phyloP scores from a whole-genome alignment of 768 basidiomycete species.

The Podaxis sp. region DNA sequence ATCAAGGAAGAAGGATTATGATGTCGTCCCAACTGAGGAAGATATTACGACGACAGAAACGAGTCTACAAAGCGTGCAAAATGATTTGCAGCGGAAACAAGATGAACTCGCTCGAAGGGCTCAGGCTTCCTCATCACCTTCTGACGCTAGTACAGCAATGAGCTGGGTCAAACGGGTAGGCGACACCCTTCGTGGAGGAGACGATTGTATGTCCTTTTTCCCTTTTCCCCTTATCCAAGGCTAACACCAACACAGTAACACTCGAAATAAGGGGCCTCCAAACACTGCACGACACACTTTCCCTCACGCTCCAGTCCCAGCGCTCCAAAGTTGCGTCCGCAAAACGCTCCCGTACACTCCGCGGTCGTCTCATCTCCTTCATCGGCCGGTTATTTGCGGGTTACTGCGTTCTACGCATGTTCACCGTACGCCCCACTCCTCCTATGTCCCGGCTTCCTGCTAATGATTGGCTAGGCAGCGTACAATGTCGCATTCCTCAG shows the following conservation, averaged over 20 bases:
- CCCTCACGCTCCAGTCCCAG: slow-evolving; percentile 50
- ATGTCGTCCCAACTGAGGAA: slow-evolving; percentile 40
- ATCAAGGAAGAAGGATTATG: slow-evolving; percentile 30
- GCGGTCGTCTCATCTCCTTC: slow-evolving; percentile 48
- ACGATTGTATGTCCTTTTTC: slow-evolving; percentile 32
- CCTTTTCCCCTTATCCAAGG: neutral
- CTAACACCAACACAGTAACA: slow-evolving; percentile 27
- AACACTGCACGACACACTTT: slow-evolving; percentile 70
- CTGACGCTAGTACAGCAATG: neutral
- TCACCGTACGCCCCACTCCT: slow-evolving; percentile 47
- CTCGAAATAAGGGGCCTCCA: slow-evolving; percentile 67
- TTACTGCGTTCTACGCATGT: slow-evolving; percentile 64
- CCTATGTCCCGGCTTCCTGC: neutral
- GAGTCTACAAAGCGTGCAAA: slow-evolving; percentile 57
- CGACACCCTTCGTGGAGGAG: slow-evolving; percentile 49
- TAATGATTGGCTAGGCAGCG: slow-evolving; percentile 22
- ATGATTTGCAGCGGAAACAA: slow-evolving; percentile 43
- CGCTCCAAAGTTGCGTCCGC: slow-evolving; percentile 48
- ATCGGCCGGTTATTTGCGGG: slow-evolving; percentile 57
- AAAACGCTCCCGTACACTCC: slow-evolving; percentile 52
- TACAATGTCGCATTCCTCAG: slow-evolving; percentile 49
- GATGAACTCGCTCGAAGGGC: slow-evolving; percentile 20
- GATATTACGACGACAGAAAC: slow-evolving; percentile 58
- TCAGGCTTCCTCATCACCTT: slow-evolving; percentile 16
- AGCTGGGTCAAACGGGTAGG: slow-evolving; percentile 52